phyloP scores from a whole-genome alignment of 2,329 filamentous ascomycete genomes.

The Penicillium sp. region DNA sequence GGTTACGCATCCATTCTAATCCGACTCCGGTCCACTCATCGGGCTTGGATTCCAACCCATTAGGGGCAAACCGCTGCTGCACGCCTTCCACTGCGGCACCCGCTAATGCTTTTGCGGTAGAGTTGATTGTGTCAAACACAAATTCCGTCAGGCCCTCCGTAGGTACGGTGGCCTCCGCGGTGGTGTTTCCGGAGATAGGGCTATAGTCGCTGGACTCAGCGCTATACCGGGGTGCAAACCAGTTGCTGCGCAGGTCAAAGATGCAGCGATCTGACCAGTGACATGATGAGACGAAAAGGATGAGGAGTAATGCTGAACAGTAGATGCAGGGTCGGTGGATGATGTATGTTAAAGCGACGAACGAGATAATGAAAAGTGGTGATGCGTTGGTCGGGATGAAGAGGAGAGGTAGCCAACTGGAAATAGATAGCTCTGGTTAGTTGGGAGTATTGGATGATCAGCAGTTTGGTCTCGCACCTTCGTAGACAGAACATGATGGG shows the following conservation, averaged over 20 bases:
- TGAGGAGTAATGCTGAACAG: conserved; percentile 92
- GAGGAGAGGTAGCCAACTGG: conserved; percentile 81
- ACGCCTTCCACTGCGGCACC: conserved; percentile 67
- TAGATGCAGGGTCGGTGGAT: conserved; percentile 97
- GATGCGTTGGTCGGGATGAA: conserved; percentile 87
- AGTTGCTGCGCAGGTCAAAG: conserved; percentile 88
- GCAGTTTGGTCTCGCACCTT: conserved; percentile 50
- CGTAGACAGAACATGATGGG: conserved; percentile 66
- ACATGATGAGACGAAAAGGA: conserved; percentile 89
- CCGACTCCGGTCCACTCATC: conserved; percentile 75
- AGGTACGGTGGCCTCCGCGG: conserved; percentile 25
- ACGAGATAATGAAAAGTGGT: conserved; percentile 81
- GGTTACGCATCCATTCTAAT: conserved; percentile 80
- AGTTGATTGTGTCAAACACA: conserved; percentile 59
- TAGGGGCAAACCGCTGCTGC: conserved; percentile 40
- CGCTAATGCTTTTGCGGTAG: conserved; percentile 68
- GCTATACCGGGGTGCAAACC: conserved; percentile 79
- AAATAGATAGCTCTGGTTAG: conserved; percentile 1
- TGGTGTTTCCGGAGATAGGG: conserved; percentile 14
- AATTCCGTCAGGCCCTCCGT: conserved; percentile 40
- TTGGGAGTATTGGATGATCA: neutral
- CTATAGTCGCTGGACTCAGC: conserved; percentile 29
- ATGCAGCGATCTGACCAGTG: conserved; percentile 89
- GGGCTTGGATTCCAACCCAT: conserved; percentile 41
- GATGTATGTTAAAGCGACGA: conserved; percentile 92